Evolutionary conservation across 2,329 filamentous ascomycete genomes (phyloP).

Genomic region (Neonectria faginata): DNA sequence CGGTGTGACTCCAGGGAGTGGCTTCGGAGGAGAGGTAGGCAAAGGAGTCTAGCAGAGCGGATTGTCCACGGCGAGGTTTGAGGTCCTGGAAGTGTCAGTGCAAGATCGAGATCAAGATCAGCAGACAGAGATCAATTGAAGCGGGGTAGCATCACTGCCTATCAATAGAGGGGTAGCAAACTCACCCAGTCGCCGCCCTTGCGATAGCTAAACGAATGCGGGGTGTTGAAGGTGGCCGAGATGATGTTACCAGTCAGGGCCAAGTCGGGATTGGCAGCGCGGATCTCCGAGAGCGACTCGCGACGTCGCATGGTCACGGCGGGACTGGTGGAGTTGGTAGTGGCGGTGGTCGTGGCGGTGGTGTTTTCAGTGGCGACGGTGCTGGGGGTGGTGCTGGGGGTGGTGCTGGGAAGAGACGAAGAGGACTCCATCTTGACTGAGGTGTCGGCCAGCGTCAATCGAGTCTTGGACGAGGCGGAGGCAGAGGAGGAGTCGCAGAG

Average conservation of each 20-base stretch:
- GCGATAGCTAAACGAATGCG: constrained; percentile 68
- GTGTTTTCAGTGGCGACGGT: constrained; percentile 12
- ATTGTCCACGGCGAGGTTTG: constrained; percentile 83
- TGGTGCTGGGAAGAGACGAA: constrained; percentile 13
- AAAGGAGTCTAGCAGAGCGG: constrained; percentile 92
- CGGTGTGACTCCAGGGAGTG: constrained; percentile 88
- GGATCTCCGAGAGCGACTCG: constrained; percentile 67
- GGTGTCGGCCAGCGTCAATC: constrained; percentile 24
- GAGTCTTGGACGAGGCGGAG: constrained; percentile 16
- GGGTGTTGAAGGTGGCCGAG: constrained; percentile 73
- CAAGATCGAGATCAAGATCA: neutral
- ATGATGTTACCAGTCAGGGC: constrained; percentile 74
- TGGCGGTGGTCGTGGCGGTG: constrained; percentile 17
- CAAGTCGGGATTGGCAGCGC: constrained; percentile 67
- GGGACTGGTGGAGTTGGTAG: neutral
- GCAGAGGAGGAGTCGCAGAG: constrained; percentile 20
- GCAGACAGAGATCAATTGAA: constrained; percentile 20
- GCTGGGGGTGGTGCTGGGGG: constrained; percentile 25
- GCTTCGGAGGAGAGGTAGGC: constrained; percentile 86
- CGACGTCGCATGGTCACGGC: constrained; percentile 54
- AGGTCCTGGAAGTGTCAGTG: constrained; percentile 69
- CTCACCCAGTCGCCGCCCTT: constrained; percentile 72
- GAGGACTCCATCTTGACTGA: constrained; percentile 24
- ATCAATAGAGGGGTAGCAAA: constrained; percentile 29
- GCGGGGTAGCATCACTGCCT: constrained; percentile 16